phyloP scores from a whole-genome alignment of 1,284 basidiomycete genomes.

The Sanghuangporus baumii region DNA sequence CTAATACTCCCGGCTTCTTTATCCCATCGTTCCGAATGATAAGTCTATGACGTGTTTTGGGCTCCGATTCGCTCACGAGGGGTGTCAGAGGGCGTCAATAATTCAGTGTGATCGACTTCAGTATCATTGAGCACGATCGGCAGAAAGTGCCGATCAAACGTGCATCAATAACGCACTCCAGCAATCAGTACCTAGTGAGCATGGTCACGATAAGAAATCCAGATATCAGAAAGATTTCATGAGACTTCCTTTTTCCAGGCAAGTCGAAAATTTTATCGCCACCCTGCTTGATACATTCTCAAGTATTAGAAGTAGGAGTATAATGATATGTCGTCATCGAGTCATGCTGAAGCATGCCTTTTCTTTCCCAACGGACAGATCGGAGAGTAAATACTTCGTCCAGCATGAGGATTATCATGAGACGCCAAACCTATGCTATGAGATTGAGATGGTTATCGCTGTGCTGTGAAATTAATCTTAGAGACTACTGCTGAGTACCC shows the following conservation, averaged over 20 bases:
- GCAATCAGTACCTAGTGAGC: no score
- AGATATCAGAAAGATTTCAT: neutral
- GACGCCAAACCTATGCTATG: neutral
- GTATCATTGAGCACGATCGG: neutral
- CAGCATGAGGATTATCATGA: neutral
- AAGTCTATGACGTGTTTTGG: neutral
- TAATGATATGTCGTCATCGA: neutral
- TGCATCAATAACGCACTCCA: neutral
- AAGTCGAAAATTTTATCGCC: no score
- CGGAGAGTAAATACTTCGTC: no score
- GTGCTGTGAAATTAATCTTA: no score
- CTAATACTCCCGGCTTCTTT: no score
- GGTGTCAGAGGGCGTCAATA: slow-evolving; percentile 1
- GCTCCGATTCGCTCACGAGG: neutral
- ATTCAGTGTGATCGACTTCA: neutral
- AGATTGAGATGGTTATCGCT: neutral
- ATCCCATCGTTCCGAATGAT: neutral
- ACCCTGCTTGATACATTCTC: no score
- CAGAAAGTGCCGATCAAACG: neutral
- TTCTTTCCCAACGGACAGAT: no score
- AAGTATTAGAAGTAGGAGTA: neutral
- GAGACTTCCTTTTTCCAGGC: neutral
- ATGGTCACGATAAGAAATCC: neutral
- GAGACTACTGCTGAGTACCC: no score
- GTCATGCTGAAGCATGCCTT: neutral